These are phyloP conservation scores for Venturia aucupariae DNA, from an alignment of 2,329 filamentous ascomycete species.

Conservation along the genomic window DNA sequence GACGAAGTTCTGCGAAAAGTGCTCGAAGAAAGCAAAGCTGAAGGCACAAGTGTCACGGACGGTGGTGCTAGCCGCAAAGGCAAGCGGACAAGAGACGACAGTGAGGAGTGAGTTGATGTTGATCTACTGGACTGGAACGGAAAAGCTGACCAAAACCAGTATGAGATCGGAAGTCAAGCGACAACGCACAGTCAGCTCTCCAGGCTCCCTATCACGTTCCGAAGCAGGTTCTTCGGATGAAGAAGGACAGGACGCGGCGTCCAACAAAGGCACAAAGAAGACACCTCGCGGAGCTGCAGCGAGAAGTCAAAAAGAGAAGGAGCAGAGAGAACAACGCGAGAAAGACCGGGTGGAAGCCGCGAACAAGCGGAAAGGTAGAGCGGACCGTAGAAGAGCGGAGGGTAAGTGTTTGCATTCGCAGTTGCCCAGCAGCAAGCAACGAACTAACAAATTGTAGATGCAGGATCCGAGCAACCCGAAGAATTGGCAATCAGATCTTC, in stretches of 20 bases:
- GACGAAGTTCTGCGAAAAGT: conserved; percentile 80
- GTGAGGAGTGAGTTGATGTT: conserved; percentile 68
- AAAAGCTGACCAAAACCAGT: background rate
- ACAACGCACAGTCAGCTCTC: conserved; percentile 66
- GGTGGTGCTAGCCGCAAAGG: conserved; percentile 49
- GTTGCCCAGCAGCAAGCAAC: background rate
- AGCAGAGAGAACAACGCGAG: conserved; percentile 49
- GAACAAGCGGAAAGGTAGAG: conserved; percentile 70
- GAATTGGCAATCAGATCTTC: background rate
- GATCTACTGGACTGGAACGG: background rate
- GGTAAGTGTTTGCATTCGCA: conserved; percentile 11
- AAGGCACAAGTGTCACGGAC: conserved; percentile 49
- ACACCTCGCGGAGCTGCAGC: conserved; percentile 35
- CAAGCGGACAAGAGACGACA: conserved; percentile 82
- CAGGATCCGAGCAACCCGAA: conserved; percentile 4
- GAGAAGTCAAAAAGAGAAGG: conserved; percentile 48
- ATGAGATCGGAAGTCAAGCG: conserved; percentile 53
- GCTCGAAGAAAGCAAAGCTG: conserved; percentile 90
- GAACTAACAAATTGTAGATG: background rate
- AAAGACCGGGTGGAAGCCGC: conserved; percentile 65
- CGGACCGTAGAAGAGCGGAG: conserved; percentile 59
- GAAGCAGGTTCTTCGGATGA: conserved; percentile 51
- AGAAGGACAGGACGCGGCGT: conserved; percentile 36
- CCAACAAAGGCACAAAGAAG: conserved; percentile 39
- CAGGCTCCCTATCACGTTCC: conserved; percentile 47